Evolutionary conservation across 257 asterid genomes (phyloP).

Genomic region (Solanum bulbocastanum): DNA sequence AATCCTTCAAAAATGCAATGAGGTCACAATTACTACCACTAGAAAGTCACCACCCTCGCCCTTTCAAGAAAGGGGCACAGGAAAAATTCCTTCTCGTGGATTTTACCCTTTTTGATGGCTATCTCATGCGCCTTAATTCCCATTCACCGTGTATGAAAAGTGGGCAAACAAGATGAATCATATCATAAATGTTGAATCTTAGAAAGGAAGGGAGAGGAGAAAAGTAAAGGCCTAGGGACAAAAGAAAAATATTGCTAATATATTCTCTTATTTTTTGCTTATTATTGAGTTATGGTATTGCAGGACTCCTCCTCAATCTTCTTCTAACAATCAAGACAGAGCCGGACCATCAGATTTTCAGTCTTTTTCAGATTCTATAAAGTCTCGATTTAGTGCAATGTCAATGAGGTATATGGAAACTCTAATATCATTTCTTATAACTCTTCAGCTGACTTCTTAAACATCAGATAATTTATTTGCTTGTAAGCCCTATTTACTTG

Average conservation of each 20-base stretch:
- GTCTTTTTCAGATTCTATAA: slow-evolving; percentile 63
- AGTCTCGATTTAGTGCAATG: slow-evolving; percentile 65
- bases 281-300: not conserved
- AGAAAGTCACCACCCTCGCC: not conserved
- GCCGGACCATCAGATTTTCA: slow-evolving; percentile 87
- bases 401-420: slow-evolving; percentile 50
- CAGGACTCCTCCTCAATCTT: slow-evolving; percentile 44
- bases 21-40: not conserved
- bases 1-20: not conserved
- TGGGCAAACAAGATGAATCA: not conserved
- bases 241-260: not conserved
- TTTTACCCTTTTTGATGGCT: not conserved
- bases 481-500: slow-evolving; percentile 18
- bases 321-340: slow-evolving; percentile 59
- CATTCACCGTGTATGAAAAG: not conserved
- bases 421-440: not conserved
- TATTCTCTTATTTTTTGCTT: not conserved
- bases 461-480: not conserved
- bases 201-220: not conserved
- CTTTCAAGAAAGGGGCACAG: not conserved
- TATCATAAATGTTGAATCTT: not conserved
- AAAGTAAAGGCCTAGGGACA: not conserved
- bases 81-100: not conserved
- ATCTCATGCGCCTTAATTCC: not conserved
- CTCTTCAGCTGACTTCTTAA: not conserved